Conservation (phyloP, 2,329 filamentous ascomycete genomes). For the Microcyclospora tardicrescens region DNA sequence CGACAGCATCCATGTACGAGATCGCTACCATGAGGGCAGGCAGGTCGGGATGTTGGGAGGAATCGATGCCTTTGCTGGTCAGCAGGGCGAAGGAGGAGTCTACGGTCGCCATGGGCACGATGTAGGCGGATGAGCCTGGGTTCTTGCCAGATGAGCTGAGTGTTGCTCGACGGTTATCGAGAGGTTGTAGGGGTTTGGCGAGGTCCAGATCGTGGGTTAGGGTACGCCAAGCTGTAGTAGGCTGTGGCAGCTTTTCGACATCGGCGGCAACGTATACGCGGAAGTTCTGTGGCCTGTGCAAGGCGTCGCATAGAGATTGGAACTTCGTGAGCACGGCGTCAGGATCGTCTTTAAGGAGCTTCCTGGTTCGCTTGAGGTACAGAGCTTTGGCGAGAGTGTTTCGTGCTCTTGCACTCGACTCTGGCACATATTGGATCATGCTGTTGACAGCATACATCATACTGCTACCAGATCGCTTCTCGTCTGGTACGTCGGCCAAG, state of each 20-base stretch:
- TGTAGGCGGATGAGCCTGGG: slow-evolving; percentile 61
- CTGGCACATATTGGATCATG: slow-evolving; percentile 66
- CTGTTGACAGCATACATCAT: slow-evolving; percentile 52
- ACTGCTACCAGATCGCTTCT: slow-evolving; percentile 69
- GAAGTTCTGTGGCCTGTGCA: slow-evolving; percentile 77
- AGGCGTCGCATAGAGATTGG: slow-evolving; percentile 57
- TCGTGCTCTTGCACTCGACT: slow-evolving; percentile 64
- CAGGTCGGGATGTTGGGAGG: slow-evolving; percentile 62
- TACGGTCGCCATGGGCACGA: slow-evolving; percentile 82
- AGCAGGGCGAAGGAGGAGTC: slow-evolving; percentile 83
- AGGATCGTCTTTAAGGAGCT: slow-evolving; percentile 64
- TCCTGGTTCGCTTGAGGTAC: slow-evolving; percentile 75
- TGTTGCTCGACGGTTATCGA: slow-evolving; percentile 56
- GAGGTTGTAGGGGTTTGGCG: slow-evolving; percentile 48
- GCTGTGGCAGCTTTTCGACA: slow-evolving; percentile 57
- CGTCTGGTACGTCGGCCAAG: slow-evolving; percentile 79
- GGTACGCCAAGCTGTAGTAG: slow-evolving; percentile 65
- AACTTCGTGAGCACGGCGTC: slow-evolving; percentile 64
- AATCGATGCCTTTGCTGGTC: slow-evolving; percentile 59
- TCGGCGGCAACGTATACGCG: slow-evolving; percentile 76
- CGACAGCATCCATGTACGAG: slow-evolving; percentile 81
- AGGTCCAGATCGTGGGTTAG: slow-evolving; percentile 43
- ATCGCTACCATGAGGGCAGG: slow-evolving; percentile 79
- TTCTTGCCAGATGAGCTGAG: slow-evolving; percentile 62
- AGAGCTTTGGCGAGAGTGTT: slow-evolving; percentile 74